These are phyloP conservation scores for Fibroporia radiculosa DNA, from an alignment of 768 basidiomycete species.

Conservation along the genomic window DNA sequence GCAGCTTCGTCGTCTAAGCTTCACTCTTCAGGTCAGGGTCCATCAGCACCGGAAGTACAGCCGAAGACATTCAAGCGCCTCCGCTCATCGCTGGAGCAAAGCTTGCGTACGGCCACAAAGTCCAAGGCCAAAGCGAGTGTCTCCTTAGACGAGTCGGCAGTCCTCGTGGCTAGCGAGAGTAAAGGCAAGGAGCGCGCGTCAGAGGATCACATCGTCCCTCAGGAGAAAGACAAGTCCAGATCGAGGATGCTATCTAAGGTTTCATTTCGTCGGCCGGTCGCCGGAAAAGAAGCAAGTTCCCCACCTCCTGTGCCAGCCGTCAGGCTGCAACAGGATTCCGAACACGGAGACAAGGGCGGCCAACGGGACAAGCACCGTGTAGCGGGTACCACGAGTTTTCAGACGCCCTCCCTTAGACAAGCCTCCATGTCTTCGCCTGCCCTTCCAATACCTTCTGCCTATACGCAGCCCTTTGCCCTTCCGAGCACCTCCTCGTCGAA, in stretches of 20 bases:
- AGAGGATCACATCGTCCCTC: slow-evolving; percentile 25
- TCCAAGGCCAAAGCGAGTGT: slow-evolving; percentile 25
- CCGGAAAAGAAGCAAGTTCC: slow-evolving; percentile 28
- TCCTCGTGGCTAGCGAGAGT: slow-evolving; percentile 27
- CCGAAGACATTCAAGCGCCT: slow-evolving; percentile 56
- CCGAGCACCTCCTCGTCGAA: slow-evolving; percentile 41
- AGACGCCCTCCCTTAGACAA: slow-evolving; percentile 57
- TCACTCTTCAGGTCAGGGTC: slow-evolving; percentile 23
- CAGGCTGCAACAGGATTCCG: slow-evolving; percentile 20
- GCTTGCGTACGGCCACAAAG: slow-evolving; percentile 54
- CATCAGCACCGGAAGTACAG: slow-evolving; percentile 29
- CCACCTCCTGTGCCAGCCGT: slow-evolving; percentile 28
- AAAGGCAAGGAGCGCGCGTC: slow-evolving; percentile 38
- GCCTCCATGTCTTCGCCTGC: slow-evolving; percentile 74
- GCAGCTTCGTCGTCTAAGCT: slow-evolving; percentile 25
- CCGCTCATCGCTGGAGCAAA: slow-evolving; percentile 61
- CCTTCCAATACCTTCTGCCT: slow-evolving; percentile 47
- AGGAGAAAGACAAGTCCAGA: slow-evolving; percentile 35
- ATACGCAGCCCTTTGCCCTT: slow-evolving; percentile 36
- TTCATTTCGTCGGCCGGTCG: slow-evolving; percentile 34
- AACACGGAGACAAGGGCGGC: slow-evolving; percentile 24
- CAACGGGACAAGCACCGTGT: slow-evolving; percentile 34
- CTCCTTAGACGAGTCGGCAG: slow-evolving; percentile 34
- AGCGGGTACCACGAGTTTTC: slow-evolving; percentile 51
- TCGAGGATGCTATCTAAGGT: slow-evolving; percentile 46